Evolutionary conservation across 495 filamentous ascomycete species (phyloP).

Genomic region (Aspergillus diversus): DNA sequence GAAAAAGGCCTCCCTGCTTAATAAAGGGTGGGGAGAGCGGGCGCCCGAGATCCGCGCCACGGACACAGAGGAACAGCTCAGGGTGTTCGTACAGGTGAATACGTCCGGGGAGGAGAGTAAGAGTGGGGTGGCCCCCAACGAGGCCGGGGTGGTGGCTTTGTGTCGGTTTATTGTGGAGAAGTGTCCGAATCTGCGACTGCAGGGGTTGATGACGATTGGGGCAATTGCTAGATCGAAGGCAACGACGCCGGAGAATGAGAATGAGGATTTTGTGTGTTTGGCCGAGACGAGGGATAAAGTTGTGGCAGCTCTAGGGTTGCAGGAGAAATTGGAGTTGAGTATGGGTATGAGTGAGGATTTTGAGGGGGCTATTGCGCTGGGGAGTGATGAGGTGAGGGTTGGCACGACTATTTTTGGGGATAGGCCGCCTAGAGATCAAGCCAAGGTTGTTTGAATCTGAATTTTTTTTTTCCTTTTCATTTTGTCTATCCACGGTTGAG

Average conservation of each 20-base stretch:
- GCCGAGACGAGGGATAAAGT: constrained; percentile 69
- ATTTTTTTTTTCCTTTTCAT: neutral
- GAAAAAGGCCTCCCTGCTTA: constrained; percentile 82
- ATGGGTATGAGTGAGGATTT: constrained; percentile 96
- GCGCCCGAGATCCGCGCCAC: constrained; percentile 27
- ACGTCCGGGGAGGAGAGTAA: constrained; percentile 89
- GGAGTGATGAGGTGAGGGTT: constrained; percentile 92
- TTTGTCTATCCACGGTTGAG: neutral
- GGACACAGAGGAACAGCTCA: constrained; percentile 44
- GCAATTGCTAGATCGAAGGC: constrained; percentile 81
- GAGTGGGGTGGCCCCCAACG: constrained; percentile 70
- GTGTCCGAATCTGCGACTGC: constrained; percentile 73
- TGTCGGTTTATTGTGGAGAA: constrained; percentile 66
- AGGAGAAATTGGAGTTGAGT: constrained; percentile 60
- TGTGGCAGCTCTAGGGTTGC: constrained; percentile 51
- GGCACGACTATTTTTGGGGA: constrained; percentile 92
- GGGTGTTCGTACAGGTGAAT: constrained; percentile 91
- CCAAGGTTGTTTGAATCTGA: constrained; percentile 45
- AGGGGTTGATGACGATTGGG: constrained; percentile 96
- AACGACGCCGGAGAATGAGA: constrained; percentile 73
- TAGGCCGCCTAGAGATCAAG: constrained; percentile 73
- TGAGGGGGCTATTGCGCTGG: constrained; percentile 81
- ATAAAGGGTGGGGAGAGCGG: constrained; percentile 71
- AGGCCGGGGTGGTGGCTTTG: constrained; percentile 53
- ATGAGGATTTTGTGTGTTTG: constrained; percentile 83